Evolutionary conservation across 2,329 filamentous ascomycete species (phyloP), one percentile per base, ranked within the genome.

Genomic region (Cucurbitaria berberidis): DNA sequence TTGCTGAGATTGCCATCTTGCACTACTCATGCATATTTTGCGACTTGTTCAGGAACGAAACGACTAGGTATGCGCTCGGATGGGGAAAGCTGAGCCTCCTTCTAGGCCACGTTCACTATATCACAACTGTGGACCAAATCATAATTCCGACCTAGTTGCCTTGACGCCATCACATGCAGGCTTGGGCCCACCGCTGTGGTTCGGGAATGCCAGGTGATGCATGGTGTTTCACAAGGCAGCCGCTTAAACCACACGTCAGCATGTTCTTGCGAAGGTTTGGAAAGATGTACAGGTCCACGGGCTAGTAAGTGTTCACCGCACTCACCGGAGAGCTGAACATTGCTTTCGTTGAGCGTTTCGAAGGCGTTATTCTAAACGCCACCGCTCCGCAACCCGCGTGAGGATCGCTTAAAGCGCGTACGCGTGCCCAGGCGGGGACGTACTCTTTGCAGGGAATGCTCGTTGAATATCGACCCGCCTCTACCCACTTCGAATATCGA

Each of bases 41-140:
- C 61, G 59, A 58, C 42, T 51, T 53, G 42, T 55, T 48, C 64
- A 67, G 65, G 68, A 59, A 67, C 66, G 44, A 54, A 34, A 39
- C 51, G 43, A 55, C 57, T 48, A 59, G 58, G 48, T 46, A 54
- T 47, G 58, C 67, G 68, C 66, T 73, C 66, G 63, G 63, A 69
- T 70, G 69, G 68, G 65, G 68, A 67, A 69, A 51, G 55, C 67
- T 68, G 66, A 72, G 68, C 70, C 68, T 69, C 68, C 45, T 64
- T 36, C 60, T 65, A 63, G 45, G 48, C 54, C 53, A 34, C 48
- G 51, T 56, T 38, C 45, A 49, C 55, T 43, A 44, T 44, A 50
- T 53, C 52, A 52, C 57, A 47, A 59, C 51, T 40, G 27, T 42
- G 18, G 53, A 52, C 60, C 60, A 57, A 61, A 58, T 66, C 59